Evolutionary conservation across 2,329 filamentous ascomycete genomes (phyloP).

Genomic region (Fusarium bulbicola): DNA sequence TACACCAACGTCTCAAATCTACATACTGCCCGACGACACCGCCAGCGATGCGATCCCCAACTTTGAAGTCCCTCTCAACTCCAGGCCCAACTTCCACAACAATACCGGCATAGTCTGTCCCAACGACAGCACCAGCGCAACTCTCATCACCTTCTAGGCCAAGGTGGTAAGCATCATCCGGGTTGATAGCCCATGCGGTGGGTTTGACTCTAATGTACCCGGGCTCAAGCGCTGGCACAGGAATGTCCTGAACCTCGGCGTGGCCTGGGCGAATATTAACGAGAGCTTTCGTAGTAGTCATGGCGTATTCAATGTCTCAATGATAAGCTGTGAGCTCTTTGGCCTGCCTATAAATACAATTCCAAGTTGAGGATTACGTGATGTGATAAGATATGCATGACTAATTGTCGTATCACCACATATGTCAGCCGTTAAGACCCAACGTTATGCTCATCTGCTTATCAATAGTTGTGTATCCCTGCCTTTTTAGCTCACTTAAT

Average conservation of each 20-base stretch:
- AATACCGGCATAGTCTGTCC: constrained; percentile 58
- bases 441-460: background rate
- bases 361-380: background rate
- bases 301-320: rapidly evolving
- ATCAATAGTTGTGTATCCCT: background rate
- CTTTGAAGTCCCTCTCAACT: constrained; percentile 49
- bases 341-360: background rate
- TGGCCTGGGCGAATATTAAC: background rate
- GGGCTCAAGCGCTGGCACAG: background rate
- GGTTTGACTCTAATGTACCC: background rate
- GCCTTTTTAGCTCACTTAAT: rapidly evolving
- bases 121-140: constrained; percentile 38
- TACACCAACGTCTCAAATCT: background rate
- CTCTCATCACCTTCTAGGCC: background rate
- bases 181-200: background rate
- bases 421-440: background rate
- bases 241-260: background rate
- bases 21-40: background rate
- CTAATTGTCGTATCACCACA: background rate
- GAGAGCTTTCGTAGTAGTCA: background rate
- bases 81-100: constrained; percentile 56
- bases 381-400: background rate
- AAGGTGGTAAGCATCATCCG: constrained; percentile 1
- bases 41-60: constrained; percentile 56
- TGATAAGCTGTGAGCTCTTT: rapidly evolving